These are phyloP conservation scores for Apodospora peruviana DNA, from an alignment of 495 filamentous ascomycete species.

Conservation along the genomic window DNA sequence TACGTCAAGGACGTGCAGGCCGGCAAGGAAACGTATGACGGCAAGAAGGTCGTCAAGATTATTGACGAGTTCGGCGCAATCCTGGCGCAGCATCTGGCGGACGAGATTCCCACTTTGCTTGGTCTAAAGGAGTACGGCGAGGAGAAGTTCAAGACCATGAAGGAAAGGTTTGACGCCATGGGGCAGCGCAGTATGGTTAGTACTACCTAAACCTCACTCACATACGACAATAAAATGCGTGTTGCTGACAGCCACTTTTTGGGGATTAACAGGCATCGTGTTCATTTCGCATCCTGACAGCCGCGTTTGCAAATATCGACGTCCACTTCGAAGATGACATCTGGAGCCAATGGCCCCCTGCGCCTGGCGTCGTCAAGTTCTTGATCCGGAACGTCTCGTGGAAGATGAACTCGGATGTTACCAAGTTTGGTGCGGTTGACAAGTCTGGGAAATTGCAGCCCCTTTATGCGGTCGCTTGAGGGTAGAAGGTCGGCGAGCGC, in stretches of 20 bases:
- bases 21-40: constrained; percentile 25
- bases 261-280: not conserved
- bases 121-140: constrained; percentile 23
- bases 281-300: not conserved
- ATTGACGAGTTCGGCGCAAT: constrained; percentile 36
- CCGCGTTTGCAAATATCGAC: constrained; percentile 37
- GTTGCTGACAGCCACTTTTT: no score
- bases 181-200: constrained; percentile 22
- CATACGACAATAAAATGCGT: not conserved
- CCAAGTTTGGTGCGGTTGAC: constrained; percentile 30
- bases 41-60: constrained; percentile 27
- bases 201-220: not conserved
- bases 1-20: constrained; percentile 23
- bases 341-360: constrained; percentile 28
- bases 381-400: constrained; percentile 18
- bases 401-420: constrained; percentile 18
- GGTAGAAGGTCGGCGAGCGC: no score
- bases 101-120: constrained; percentile 37
- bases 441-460: constrained; percentile 20
- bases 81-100: constrained; percentile 33
- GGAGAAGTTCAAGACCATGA: constrained; percentile 23
- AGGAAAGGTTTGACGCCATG: constrained; percentile 23
- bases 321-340: constrained; percentile 30
- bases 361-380: constrained; percentile 20
- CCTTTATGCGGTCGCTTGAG: constrained; percentile 15